Base-by-base conservation (phyloP, 495 filamentous ascomycete species). In the Tuber melanosporum region DNA sequence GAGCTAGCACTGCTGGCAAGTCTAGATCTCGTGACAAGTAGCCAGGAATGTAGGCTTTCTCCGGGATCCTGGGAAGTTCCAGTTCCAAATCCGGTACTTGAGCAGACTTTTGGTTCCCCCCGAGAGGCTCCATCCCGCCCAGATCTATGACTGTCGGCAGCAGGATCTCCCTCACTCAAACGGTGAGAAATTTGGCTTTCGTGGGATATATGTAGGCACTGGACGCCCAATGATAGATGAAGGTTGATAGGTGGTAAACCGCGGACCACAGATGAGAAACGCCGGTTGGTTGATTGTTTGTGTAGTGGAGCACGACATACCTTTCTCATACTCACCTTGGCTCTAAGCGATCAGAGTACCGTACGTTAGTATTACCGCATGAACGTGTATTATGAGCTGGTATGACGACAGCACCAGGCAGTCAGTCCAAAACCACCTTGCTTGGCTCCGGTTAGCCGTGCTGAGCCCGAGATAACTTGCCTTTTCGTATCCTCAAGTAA, bases 221-320 rank as follows among this genome's bases (percentile, higher is more conserved):
- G 36, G 57, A 66, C 12, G 57, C 26, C 57, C 57, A 66, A 66
- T 66, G 57, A 66, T 66, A 36, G 57, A 66, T 66, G 57, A 32
- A 32, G 14, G 26, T 36, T 36, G 57, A 15, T 62, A 62, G 32
- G 57, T 62, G 57, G 26, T 66, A 14, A 19, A 26, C 57, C 26
- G 32, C 26, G 26, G 57, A 7, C 14, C 57, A 4, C 26, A 36
- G 26, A 6, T 66, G 57, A 36, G 26, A 19, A 66, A 66, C 26
- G 1, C 57, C 26, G 26, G 57, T 66, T 36, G 12, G 57, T 66
- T 19, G 57, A 66, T 36, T 66, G 10, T 15, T 26, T 32, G 26
- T 66, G 26, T 36, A 66, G 57, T 36, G 32, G 57, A 12, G 57
- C 57, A 66, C 57, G 4, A 5, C 57, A 36, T 66, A 66, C 15